A percentile compares a stretch with the other conserved stretches of the same genome.
These are phyloP conservation scores for Fusarium dlaminii DNA, from an alignment of 2,329 filamentous ascomycete species.

Conservation along the genomic window DNA sequence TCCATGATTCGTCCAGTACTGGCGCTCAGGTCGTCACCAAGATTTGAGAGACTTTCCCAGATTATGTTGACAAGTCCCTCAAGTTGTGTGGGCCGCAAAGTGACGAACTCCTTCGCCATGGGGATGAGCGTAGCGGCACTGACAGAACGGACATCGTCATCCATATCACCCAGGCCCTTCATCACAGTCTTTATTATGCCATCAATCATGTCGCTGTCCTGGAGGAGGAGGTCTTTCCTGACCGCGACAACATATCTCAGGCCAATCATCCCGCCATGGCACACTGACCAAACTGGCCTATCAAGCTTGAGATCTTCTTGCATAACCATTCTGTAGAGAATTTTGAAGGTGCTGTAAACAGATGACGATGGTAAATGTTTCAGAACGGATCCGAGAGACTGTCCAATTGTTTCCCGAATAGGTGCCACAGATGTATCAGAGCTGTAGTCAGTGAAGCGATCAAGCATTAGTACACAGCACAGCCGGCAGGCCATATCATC, in stretches of 20 bases:
- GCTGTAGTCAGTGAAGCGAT: conserved; percentile 97
- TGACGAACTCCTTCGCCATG: conserved; percentile 94
- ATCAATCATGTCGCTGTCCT: conserved; percentile 87
- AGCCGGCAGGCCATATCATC: conserved; percentile 95
- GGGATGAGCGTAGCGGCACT: conserved; percentile 97
- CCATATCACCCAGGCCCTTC: conserved; percentile 88
- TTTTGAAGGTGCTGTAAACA: conserved; percentile 84
- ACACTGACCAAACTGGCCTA: conserved; percentile 88
- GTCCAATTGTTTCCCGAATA: conserved; percentile 93
- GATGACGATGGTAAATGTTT: conserved; percentile 82
- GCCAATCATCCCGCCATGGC: conserved; percentile 98
- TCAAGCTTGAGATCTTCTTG: conserved; percentile 81
- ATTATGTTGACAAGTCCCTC: conserved; percentile 90
- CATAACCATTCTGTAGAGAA: conserved; percentile 91
- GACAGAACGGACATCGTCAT: conserved; percentile 96
- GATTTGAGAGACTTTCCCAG: conserved; percentile 94
- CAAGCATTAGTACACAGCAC: conserved; percentile 95
- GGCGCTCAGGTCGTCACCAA: conserved; percentile 96
- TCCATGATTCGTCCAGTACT: conserved; percentile 99
- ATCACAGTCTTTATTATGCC: conserved; percentile 93
- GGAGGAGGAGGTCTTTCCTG: conserved; percentile 87
- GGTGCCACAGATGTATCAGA: conserved; percentile 97
- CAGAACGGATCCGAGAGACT: conserved; percentile 88
- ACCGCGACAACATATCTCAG: conserved; percentile 95
- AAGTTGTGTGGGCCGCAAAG: conserved; percentile 79